Base-by-base conservation (phyloP, 495 filamentous ascomycete genomes). In the Hypoxylon intermedium region DNA sequence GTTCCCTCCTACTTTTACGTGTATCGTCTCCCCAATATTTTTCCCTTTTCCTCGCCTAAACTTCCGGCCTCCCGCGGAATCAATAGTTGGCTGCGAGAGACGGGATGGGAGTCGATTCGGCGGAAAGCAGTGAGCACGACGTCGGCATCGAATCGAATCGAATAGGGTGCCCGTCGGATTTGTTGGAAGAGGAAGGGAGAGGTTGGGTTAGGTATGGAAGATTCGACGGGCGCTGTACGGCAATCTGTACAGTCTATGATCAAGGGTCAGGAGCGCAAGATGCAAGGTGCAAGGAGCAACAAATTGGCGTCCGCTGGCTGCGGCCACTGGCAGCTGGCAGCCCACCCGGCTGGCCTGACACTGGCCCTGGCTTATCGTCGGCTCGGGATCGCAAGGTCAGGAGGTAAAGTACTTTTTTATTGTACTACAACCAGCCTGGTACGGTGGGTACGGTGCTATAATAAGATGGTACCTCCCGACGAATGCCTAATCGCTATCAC, bases 121-220 rank as follows among this genome's bases (percentile, higher is more conserved):
- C 42, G 26, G 28, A 36, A 31, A 49, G 56, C 52, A 50, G 53
- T 51, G 51, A 30, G 52, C 40, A 60, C 38, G 56, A 53, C 56
- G 62, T 60, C 62, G 62, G 55, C 56, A 60, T 65, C 62, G 62
- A 60, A 55, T 65, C 62, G 62, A 65, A 49, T 59, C 24, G 33
- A 26, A 26, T 26, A 26, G 24, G 24, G 7, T 26, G 7, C 24
- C 24, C 7, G 7, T 26, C 3, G 24, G 24, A 26, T 26, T 4
- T 3, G 24, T 4, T 26, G 38, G 52, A 48, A 58, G 20, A 53
- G 38, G 55, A 55, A 52, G 55, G 51, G 50, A 65, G 56, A 52
- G 51, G 57, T 65, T 56, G 56, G 62, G 60, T 63, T 48, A 45
- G 23, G 55, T 58, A 63, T 45, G 42, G 23, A 30, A 52, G 59